Percentiles rank a stretch among this genome's conserved stretches.
Conservation (phyloP, 805 yeast genomes). For the Ogataea methanolica region DNA sequence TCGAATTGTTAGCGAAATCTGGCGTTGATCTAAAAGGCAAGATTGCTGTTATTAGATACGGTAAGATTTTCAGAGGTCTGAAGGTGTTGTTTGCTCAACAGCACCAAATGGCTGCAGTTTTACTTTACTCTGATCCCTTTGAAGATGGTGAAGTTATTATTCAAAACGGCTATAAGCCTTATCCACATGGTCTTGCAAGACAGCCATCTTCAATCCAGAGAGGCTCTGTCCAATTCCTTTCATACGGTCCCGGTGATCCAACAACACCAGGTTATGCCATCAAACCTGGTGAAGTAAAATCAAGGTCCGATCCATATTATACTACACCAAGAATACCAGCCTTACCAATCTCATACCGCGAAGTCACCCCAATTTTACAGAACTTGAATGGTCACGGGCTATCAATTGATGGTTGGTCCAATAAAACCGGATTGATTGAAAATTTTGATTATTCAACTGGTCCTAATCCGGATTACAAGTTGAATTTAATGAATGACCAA, state of each 20-base stretch:
- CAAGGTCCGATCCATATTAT: slow-evolving; percentile 44
- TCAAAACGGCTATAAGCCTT: slow-evolving; percentile 55
- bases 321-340: slow-evolving; percentile 65
- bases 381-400: slow-evolving; percentile 57
- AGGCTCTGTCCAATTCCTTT: slow-evolving; percentile 65
- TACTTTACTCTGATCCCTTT: slow-evolving; percentile 66
- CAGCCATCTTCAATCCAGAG: slow-evolving; percentile 74
- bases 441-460: slow-evolving; percentile 34
- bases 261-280: slow-evolving; percentile 68
- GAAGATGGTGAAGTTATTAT: slow-evolving; percentile 53
- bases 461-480: slow-evolving; percentile 33
- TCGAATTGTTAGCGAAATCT: slow-evolving; percentile 37
- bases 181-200: slow-evolving; percentile 75
- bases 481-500: slow-evolving; percentile 59
- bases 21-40: slow-evolving; percentile 52
- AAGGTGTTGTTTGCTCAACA: slow-evolving; percentile 76
- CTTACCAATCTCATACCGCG: slow-evolving; percentile 61
- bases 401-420: slow-evolving; percentile 25
- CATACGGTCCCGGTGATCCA: slow-evolving; percentile 71
- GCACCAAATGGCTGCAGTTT: slow-evolving; percentile 60
- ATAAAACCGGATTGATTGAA: slow-evolving; percentile 26
- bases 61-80: slow-evolving; percentile 63
- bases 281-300: slow-evolving; percentile 48
- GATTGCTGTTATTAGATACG: slow-evolving; percentile 66
- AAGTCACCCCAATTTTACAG: slow-evolving; percentile 58